Evolutionary conservation across 345 rosid genomes (phyloP).

Genomic region (Salix udensis): DNA sequence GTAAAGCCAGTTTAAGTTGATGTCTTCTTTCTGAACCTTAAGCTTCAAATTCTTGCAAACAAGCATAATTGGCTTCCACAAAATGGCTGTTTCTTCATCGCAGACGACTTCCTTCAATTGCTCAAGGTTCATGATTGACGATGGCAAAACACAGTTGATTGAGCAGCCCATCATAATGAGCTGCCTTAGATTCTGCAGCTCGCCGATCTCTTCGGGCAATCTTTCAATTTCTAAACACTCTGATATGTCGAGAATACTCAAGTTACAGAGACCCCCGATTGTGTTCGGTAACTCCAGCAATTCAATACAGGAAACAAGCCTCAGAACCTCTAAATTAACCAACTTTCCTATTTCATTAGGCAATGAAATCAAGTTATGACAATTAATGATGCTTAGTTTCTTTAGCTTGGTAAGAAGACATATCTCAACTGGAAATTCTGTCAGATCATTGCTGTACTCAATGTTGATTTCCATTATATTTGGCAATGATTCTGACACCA

Average conservation of each 20-base stretch:
- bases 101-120: conserved; percentile 39
- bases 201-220: conserved; percentile 43
- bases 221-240: conserved; percentile 33
- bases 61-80: conserved; percentile 34
- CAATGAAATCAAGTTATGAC: conserved; percentile 40
- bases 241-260: conserved; percentile 47
- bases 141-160: conserved; percentile 29
- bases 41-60: conserved; percentile 19
- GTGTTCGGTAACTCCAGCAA: conserved; percentile 45
- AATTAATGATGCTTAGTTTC: conserved; percentile 56
- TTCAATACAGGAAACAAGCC: conserved; percentile 44
- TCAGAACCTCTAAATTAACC: conserved; percentile 32
- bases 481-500: conserved; percentile 25
- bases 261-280: conserved; percentile 20
- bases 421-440: conserved; percentile 29
- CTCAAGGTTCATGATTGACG: conserved; percentile 31
- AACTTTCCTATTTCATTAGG: conserved; percentile 42
- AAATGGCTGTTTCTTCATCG: conserved; percentile 40
- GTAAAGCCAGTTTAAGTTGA: conserved; percentile 22
- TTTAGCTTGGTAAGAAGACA: conserved; percentile 30
- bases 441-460: conserved; percentile 44
- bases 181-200: conserved; percentile 33
- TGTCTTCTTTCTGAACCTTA: conserved; percentile 22
- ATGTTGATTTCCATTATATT: conserved; percentile 49
- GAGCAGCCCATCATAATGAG: conserved; percentile 51